phyloP scores from a whole-genome alignment of 164 flowering plant species.

The Warburgia ugandensis region DNA sequence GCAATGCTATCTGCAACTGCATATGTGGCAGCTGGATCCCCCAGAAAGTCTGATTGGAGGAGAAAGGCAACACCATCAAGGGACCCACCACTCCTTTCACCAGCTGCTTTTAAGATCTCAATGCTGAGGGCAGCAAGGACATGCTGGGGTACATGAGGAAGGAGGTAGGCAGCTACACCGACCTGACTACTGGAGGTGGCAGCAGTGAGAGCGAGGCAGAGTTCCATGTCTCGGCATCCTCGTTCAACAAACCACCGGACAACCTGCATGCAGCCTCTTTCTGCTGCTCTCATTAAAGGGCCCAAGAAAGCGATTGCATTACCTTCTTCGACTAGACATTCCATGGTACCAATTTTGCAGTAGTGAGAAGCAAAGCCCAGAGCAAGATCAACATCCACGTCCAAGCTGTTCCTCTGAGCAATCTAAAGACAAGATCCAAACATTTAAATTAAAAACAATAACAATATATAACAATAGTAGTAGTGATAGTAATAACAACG shows the following conservation, averaged over 20 bases:
- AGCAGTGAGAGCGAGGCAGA: slow-evolving; percentile 92
- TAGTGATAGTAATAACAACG: too few species aligned
- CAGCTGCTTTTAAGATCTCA: slow-evolving; percentile 93
- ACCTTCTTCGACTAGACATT: slow-evolving; percentile 91
- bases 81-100: slow-evolving; percentile 85
- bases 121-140: slow-evolving; percentile 88
- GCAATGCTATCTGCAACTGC: slow-evolving; percentile 87
- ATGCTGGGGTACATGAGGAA: slow-evolving; percentile 86
- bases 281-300: slow-evolving; percentile 95
- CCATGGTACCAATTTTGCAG: slow-evolving; percentile 88
- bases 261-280: slow-evolving; percentile 84
- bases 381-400: slow-evolving; percentile 90
- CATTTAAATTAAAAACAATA: background rate
- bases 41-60: slow-evolving; percentile 67
- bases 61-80: slow-evolving; percentile 85
- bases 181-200: slow-evolving; percentile 89
- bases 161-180: slow-evolving; percentile 67
- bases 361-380: slow-evolving; percentile 96
- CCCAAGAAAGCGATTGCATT: slow-evolving; percentile 83
- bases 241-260: slow-evolving; percentile 86
- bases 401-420: slow-evolving; percentile 95
- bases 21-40: slow-evolving; percentile 77
- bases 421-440: slow-evolving; percentile 35
- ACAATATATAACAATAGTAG: too few species aligned
- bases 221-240: slow-evolving; percentile 93